Evolutionary conservation across 1,139 yeast genomes (phyloP).

Genomic region (Protomyces inundatus): DNA sequence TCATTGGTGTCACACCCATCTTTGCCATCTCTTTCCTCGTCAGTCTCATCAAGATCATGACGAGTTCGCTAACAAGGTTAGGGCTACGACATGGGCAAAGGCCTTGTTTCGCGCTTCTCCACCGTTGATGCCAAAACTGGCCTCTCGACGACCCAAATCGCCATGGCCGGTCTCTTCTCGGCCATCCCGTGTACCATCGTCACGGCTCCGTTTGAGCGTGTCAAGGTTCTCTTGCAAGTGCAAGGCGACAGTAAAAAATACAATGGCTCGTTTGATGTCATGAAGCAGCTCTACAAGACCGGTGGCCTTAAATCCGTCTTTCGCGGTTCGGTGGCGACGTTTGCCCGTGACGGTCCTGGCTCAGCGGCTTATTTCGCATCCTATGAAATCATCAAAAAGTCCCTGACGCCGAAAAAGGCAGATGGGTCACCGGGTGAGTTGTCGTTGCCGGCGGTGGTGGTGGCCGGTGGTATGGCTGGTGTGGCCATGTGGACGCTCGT

Average conservation of each 20-base stretch:
- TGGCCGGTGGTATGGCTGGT: constrained; percentile 95
- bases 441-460: constrained; percentile 76
- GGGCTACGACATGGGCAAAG: constrained; percentile 90
- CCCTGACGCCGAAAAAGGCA: constrained; percentile 52
- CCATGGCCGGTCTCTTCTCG: constrained; percentile 91
- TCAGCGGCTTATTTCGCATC: constrained; percentile 96
- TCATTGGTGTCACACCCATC: constrained; percentile 95
- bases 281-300: constrained; percentile 62
- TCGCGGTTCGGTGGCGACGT: constrained; percentile 85
- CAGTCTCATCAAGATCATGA: constrained; percentile 40
- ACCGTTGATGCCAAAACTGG: constrained; percentile 41
- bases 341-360: constrained; percentile 97
- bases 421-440: constrained; percentile 63
- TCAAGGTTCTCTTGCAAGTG: constrained; percentile 88
- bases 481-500: constrained; percentile 95
- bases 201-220: constrained; percentile 95
- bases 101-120: constrained; percentile 52
- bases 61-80: constrained; percentile 30
- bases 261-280: constrained; percentile 54
- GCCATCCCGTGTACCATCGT: constrained; percentile 92
- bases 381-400: constrained; percentile 71
- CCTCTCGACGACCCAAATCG: constrained; percentile 63
- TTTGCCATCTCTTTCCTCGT: constrained; percentile 94
- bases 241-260: constrained; percentile 47
- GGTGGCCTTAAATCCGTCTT: constrained; percentile 84